These are phyloP conservation scores for Schizophyllum amplum DNA, from an alignment of 1,284 basidiomycete species.

Conservation along the genomic window DNA sequence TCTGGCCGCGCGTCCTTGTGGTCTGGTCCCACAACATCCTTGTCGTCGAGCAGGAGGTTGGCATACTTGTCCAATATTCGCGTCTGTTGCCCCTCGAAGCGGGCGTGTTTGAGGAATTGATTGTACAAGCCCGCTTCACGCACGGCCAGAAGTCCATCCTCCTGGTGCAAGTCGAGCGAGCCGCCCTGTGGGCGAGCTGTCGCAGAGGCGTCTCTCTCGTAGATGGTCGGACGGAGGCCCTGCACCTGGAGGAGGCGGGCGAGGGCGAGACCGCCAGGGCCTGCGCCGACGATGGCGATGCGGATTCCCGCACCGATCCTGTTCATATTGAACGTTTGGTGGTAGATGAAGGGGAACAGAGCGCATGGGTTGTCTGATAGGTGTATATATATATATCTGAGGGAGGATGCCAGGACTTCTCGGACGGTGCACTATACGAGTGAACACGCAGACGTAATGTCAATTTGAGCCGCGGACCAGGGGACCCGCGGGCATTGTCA, in stretches of 20 bases:
- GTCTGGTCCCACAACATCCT: not conserved
- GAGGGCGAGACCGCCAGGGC: not conserved
- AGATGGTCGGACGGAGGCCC: not conserved
- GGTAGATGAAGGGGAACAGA: no score
- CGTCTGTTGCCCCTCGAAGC: conserved; percentile 9
- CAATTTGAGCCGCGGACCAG: no score
- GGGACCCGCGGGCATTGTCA: no score
- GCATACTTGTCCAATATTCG: conserved; percentile 5
- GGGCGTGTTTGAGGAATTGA: conserved; percentile 9
- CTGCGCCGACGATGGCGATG: not conserved
- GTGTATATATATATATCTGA: no score
- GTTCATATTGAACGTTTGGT: not conserved
- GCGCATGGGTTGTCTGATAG: no score
- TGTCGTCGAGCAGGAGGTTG: not conserved
- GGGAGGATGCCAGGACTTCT: no score
- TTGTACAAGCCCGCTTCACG: conserved; percentile 7
- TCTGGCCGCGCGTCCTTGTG: not conserved
- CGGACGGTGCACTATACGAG: no score
- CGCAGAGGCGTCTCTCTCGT: not conserved
- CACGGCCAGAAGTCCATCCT: conserved; percentile 9
- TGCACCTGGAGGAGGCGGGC: conserved; percentile 6
- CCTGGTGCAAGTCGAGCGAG: conserved; percentile 11
- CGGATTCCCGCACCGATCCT: no score
- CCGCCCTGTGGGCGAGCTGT: conserved; percentile 8
- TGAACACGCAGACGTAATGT: no score